These are phyloP conservation scores for Phaffia rhodozyma DNA, from an alignment of 1,284 basidiomycete species.

Conservation along the genomic window DNA sequence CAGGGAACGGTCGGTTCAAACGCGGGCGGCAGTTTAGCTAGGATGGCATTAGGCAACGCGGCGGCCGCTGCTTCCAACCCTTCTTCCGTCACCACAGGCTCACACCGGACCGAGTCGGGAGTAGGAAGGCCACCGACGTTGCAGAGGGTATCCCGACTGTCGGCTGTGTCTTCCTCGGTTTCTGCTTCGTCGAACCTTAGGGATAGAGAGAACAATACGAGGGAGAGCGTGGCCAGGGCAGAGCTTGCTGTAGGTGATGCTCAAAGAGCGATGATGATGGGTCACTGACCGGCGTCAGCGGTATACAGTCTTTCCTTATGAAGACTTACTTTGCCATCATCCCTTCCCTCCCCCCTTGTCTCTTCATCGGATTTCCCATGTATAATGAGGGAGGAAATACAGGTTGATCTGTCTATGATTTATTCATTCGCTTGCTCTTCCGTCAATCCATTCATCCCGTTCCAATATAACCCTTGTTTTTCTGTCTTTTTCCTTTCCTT, in stretches of 20 bases:
- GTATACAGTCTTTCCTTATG: background rate
- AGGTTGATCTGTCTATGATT: background rate
- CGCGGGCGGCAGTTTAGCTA: background rate
- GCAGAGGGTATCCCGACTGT: conserved; percentile 1
- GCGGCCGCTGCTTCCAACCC: background rate
- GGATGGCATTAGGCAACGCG: conserved; percentile 13
- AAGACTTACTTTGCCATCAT: too few relatives aligned
- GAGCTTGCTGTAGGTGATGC: conserved; percentile 10
- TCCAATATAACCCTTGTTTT: background rate
- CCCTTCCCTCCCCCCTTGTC: background rate
- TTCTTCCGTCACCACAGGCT: background rate
- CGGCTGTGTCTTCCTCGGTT: background rate
- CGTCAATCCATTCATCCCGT: background rate
- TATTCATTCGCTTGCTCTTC: background rate
- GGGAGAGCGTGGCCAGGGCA: conserved; percentile 10
- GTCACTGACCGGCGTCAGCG: background rate
- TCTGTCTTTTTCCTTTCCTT: background rate
- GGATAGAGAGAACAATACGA: background rate
- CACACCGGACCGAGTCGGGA: background rate
- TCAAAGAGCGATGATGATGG: conserved; percentile 6
- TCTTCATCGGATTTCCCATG: too few relatives aligned
- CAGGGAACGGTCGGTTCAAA: background rate
- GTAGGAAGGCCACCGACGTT: conserved; percentile 2
- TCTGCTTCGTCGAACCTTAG: background rate
- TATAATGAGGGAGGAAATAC: too few relatives aligned